Conservation (phyloP, 1,284 basidiomycete species). For the Agroathelia rolfsii region DNA sequence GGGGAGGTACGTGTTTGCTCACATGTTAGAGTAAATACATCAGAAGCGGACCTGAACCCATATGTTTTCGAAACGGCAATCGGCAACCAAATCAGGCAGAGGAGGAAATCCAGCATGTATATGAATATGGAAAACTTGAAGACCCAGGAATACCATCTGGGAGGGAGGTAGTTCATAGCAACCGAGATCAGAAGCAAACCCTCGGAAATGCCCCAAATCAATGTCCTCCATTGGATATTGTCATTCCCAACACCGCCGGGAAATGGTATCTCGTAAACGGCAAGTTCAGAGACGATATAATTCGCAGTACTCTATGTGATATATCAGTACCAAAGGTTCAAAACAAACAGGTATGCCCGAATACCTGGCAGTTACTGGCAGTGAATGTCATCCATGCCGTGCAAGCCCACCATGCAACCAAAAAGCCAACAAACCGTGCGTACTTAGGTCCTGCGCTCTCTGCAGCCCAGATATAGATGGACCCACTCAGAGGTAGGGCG, state of each 20-base stretch:
- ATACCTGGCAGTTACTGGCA: conserved; percentile 73
- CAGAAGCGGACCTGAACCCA: conserved; percentile 69
- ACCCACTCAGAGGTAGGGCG: conserved; percentile 75
- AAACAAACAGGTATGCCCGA: conserved; percentile 9
- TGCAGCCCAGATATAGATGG: conserved; percentile 86
- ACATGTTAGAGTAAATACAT: conserved; percentile 79
- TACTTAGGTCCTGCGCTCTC: conserved; percentile 80
- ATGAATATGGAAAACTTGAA: conserved; percentile 67
- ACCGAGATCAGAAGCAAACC: conserved; percentile 56
- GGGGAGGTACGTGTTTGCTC: conserved; percentile 20
- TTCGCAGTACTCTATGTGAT: conserved; percentile 66
- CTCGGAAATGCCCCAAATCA: conserved; percentile 77
- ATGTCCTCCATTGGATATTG: conserved; percentile 74
- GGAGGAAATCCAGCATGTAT: conserved; percentile 75
- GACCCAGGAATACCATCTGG: conserved; percentile 56
- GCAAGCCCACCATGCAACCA: conserved; percentile 83
- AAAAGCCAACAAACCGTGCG: conserved; percentile 74
- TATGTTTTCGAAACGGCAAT: conserved; percentile 78
- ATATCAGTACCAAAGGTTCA: conserved; percentile 6
- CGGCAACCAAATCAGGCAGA: conserved; percentile 82
- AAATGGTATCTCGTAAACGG: conserved; percentile 71
- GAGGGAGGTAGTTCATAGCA: conserved; percentile 75
- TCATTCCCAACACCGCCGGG: conserved; percentile 62
- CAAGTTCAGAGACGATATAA: conserved; percentile 71
- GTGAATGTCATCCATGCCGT: conserved; percentile 88